Evolutionary conservation across 768 basidiomycete species (phyloP), one percentile per base, ranked within the genome.

Genomic region (Pholiota conissans): DNA sequence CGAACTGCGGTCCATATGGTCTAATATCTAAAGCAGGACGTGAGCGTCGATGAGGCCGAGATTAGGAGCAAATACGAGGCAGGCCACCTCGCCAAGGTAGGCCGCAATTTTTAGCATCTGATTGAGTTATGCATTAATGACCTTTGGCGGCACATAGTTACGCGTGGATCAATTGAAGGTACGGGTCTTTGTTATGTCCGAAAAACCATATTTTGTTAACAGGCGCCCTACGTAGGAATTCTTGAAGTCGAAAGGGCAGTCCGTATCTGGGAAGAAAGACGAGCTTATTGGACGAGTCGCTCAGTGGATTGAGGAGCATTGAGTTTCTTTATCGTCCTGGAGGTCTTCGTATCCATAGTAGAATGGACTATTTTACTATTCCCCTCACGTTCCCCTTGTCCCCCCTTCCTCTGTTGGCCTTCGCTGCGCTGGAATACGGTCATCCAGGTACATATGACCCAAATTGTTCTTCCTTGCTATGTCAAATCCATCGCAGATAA

Each of bases 101-200:
- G 42, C 42, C 65, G 40, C 42, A 20, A 77, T 27, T 56, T 46
- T 52, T 29, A 26, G 45, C 53, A 26, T 49, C 27, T 57, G 47
- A 39, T 39, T 57, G 53, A 50, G 57, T 61, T 22, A 30, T 34
- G 55, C 39, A 49, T 53, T 58, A 29, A 56, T 59, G 52, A 37
- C 56, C 27, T 18, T 51, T 49, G 48, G 58, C 51, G 54, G 32
- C 42, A 32, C 26, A 55, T 66, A 93, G 91, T 76, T 92, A 61
- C 84, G 83, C 16, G 86, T 91, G 60, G 88, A 89, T 70, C 87
- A 91, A 65, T 76, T 93, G 48, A 92, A 89, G 82, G 90, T 89
- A 60, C 56, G 77, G 34, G 55, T 40, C 40, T 26, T 61, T 42
- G 46, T 32, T 50, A 45, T 16, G 48, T 37, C 48, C 42, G 40